These are phyloP conservation scores for Bretziella fagacearum DNA, from an alignment of 2,329 filamentous ascomycete genomes.

Conservation along the genomic window DNA sequence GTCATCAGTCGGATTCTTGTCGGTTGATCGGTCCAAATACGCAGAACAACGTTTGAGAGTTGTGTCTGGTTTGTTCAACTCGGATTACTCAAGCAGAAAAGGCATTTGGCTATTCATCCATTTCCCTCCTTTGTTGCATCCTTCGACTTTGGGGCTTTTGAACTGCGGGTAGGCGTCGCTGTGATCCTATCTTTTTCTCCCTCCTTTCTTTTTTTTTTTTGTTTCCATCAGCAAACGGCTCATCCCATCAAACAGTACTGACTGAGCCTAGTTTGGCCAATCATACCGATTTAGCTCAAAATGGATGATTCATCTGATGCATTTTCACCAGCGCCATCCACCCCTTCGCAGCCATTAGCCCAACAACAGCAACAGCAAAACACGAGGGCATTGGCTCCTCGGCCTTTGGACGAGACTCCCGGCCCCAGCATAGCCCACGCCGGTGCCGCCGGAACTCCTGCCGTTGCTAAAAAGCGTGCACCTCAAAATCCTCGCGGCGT, in stretches of 20 bases:
- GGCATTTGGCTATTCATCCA: not conserved
- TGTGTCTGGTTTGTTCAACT: not conserved
- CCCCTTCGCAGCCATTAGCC: not conserved
- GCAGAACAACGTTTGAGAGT: not conserved
- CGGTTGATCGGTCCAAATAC: not conserved
- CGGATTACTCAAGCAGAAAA: not conserved
- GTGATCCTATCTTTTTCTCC: not conserved
- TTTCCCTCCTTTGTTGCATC: not conserved
- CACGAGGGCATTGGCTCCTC: constrained; percentile 10
- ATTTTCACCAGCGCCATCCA: not conserved
- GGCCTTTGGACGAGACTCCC: constrained; percentile 4
- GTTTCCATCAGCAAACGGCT: not conserved
- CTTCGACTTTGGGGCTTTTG: not conserved
- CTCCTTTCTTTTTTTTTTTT: not conserved
- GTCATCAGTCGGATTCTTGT: not conserved
- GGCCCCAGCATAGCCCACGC: constrained; percentile 4
- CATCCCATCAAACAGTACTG: not conserved
- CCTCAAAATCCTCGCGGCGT: constrained; percentile 20
- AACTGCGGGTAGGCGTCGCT: too few relatives aligned
- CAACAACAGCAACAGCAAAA: not conserved
- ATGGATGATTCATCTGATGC: constrained; percentile 7
- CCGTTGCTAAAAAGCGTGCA: constrained; percentile 7
- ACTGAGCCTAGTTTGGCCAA: not conserved
- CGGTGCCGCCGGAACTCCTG: constrained; percentile 11
- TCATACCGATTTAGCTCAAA: constrained; percentile 3